Conservation (phyloP, 805 yeast genomes). For the Ogataea philodendri region DNA sequence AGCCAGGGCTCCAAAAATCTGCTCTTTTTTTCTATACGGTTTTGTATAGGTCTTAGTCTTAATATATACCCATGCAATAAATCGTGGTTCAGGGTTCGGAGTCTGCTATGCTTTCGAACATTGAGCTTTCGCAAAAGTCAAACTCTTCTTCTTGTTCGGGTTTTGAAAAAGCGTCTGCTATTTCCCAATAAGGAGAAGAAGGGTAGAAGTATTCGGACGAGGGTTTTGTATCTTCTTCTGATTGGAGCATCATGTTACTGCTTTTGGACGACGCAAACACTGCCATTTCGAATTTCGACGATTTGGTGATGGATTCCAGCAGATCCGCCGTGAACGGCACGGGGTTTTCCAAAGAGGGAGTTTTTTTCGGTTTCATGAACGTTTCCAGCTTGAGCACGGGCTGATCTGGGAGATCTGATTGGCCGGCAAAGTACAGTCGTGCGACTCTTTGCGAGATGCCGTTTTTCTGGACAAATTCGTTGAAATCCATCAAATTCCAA, state of each 20-base stretch:
- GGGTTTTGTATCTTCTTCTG: constrained; percentile 11
- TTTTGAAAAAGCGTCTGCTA: neutral
- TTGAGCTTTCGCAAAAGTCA: constrained; percentile 10
- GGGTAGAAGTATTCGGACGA: constrained; percentile 9
- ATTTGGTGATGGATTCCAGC: constrained; percentile 11
- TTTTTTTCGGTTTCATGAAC: constrained; percentile 2
- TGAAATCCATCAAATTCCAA: constrained; percentile 17
- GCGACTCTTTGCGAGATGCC: constrained; percentile 9
- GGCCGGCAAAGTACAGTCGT: constrained; percentile 9
- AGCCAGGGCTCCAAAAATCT: constrained; percentile 1
- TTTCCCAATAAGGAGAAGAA: constrained; percentile 8
- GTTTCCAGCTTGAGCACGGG: constrained; percentile 1
- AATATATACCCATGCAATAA: constrained; percentile 14
- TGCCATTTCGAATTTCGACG: constrained; percentile 14
- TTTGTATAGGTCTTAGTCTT: constrained; percentile 7
- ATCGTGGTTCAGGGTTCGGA: constrained; percentile 11
- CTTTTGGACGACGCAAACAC: constrained; percentile 12
- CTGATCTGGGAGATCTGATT: neutral
- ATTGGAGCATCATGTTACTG: constrained; percentile 7
- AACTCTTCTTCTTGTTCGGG: constrained; percentile 2
- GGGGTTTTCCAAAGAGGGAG: neutral
- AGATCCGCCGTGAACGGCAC: constrained; percentile 7
- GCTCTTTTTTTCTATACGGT: constrained; percentile 8
- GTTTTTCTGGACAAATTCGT: constrained; percentile 8
- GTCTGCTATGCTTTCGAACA: constrained; percentile 12